Evolutionary conservation across 192 early-diverging fungal genomes (phyloP).

Genomic region (Linnemannia elongata): DNA sequence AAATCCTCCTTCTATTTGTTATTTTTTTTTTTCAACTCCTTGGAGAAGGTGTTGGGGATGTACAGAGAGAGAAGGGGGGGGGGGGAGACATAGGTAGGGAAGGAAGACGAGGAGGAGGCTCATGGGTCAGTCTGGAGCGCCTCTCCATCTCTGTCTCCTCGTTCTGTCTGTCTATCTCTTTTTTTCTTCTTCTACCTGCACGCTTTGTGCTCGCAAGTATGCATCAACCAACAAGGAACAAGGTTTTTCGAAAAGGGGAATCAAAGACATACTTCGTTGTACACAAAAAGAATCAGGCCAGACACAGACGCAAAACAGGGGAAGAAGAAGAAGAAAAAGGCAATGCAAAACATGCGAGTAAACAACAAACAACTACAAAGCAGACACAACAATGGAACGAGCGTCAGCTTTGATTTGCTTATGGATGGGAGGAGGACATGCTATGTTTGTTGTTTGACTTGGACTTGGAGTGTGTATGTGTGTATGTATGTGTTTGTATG

Average conservation of each 20-base stretch:
- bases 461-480: no score
- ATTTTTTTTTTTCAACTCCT: no score
- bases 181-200: background rate
- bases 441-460: no score
- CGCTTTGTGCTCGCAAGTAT: background rate
- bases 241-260: background rate
- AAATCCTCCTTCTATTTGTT: no score
- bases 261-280: no score
- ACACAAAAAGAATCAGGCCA: background rate
- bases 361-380: no score
- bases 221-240: background rate
- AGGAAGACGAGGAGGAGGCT: background rate
- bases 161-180: background rate
- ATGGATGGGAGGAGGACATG: no score
- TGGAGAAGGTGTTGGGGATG: background rate
- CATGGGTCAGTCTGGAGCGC: constrained; percentile 1
- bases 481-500: no score
- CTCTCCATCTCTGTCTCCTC: background rate
- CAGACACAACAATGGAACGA: no score
- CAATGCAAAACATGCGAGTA: background rate
- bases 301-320: background rate
- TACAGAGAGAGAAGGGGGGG: background rate
- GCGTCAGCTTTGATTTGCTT: no score
- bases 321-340: background rate
- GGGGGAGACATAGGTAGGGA: no score